phyloP scores from a whole-genome alignment of 352 stramenopile genomes.

The Halophytophthora polymorphica region DNA sequence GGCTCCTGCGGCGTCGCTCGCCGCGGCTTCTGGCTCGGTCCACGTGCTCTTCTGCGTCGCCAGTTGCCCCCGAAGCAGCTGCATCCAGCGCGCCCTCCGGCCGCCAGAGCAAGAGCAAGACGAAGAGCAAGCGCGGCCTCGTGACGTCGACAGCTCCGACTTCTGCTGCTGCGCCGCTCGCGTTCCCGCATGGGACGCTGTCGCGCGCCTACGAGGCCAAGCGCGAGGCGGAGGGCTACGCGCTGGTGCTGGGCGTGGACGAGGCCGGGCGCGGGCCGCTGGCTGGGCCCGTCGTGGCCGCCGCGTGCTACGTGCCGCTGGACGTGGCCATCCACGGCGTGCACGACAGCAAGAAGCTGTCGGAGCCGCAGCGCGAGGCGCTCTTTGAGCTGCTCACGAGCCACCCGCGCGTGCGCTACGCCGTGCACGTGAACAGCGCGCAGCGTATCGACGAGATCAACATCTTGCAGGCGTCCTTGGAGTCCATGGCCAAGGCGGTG shows the following conservation, averaged over 20 bases:
- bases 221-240: conserved; percentile 54
- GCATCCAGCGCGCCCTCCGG: background rate
- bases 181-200: conserved; percentile 55
- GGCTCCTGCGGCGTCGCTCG: conserved; percentile 19
- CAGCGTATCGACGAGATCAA: conserved; percentile 98
- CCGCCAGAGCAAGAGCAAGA: background rate
- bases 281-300: conserved; percentile 87
- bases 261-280: conserved; percentile 95
- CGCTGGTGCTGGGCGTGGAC: conserved; percentile 92
- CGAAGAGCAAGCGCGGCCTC: too few relatives aligned
- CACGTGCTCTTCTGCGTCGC: background rate
- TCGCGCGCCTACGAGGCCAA: conserved; percentile 47
- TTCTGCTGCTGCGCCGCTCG: conserved; percentile 4
- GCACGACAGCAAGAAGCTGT: conserved; percentile 95
- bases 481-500: conserved; percentile 92
- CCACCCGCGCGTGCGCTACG: conserved; percentile 82
- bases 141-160: background rate
- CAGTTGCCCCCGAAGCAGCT: background rate
- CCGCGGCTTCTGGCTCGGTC: conserved; percentile 18
- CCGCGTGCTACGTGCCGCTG: conserved; percentile 64
- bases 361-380: conserved; percentile 90
- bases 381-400: conserved; percentile 88
- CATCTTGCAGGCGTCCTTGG: conserved; percentile 97
- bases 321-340: conserved; percentile 87
- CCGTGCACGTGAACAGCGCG: conserved; percentile 72